Percentiles rank a stretch among this genome's conserved stretches.
Conservation (phyloP, 306 rosid genomes). For the Gastrolobium villosum region DNA sequence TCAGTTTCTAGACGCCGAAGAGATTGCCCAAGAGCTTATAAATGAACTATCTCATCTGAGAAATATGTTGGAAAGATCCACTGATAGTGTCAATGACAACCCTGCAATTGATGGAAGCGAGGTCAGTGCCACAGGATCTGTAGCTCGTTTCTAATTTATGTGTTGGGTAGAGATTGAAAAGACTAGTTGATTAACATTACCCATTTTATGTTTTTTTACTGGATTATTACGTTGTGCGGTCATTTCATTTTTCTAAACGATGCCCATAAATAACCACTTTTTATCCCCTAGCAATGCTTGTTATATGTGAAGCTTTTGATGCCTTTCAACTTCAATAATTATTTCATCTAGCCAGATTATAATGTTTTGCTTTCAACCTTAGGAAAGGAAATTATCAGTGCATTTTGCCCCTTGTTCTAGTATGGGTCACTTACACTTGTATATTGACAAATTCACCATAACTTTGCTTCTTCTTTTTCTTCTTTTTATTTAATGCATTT, state of each 20-base stretch:
- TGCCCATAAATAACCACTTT: not conserved
- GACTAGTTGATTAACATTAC: not conserved
- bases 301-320: not conserved
- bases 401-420: constrained; percentile 11
- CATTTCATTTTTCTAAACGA: not conserved
- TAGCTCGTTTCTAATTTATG: constrained; percentile 12
- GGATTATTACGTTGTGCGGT: not conserved
- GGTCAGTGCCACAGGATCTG: constrained; percentile 54
- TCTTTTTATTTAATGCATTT: not conserved
- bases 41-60: constrained; percentile 70
- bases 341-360: not conserved
- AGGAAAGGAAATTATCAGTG: not conserved
- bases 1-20: constrained; percentile 81
- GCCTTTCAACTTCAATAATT: not conserved
- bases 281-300: not conserved
- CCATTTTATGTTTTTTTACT: constrained; percentile 18
- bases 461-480: not conserved
- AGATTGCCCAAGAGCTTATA: constrained; percentile 73
- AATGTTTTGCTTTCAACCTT: not conserved
- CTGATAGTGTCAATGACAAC: constrained; percentile 44
- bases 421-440: constrained; percentile 5
- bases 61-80: constrained; percentile 57
- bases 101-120: constrained; percentile 44
- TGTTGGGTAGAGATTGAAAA: constrained; percentile 20
- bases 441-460: not conserved